Evolutionary conservation across 1,139 yeast genomes (phyloP).

Genomic region (Taphrina deformans): DNA sequence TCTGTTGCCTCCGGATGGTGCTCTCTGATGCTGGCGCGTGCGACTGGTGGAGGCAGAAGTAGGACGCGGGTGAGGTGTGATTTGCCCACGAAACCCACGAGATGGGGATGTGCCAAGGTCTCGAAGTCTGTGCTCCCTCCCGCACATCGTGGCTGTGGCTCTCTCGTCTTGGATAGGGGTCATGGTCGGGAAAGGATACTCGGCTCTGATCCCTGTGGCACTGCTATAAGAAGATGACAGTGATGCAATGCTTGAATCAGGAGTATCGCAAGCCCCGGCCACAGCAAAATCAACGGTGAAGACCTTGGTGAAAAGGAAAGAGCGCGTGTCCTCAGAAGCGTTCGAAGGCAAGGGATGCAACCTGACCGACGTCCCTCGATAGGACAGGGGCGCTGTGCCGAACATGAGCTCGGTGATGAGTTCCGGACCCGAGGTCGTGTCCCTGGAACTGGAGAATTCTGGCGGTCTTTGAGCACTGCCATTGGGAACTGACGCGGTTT

Average conservation of each 20-base stretch:
- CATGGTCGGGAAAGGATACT: slow-evolving; percentile 30
- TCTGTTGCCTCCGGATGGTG: slow-evolving; percentile 1
- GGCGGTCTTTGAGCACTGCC: background rate
- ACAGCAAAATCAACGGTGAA: slow-evolving; percentile 26
- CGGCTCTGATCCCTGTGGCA: slow-evolving; percentile 5
- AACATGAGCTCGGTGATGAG: slow-evolving; percentile 37
- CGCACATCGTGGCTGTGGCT: background rate
- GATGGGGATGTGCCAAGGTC: background rate
- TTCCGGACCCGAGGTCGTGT: slow-evolving; percentile 2
- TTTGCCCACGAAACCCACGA: background rate
- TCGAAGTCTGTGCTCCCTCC: background rate
- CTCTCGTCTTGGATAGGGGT: slow-evolving; percentile 18
- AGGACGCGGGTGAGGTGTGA: background rate
- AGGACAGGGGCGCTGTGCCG: slow-evolving; percentile 37
- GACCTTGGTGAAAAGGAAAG: slow-evolving; percentile 35
- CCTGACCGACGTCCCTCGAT: slow-evolving; percentile 34
- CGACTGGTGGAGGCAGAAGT: background rate
- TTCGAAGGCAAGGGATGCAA: slow-evolving; percentile 32
- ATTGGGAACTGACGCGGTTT: background rate
- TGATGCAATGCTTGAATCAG: slow-evolving; percentile 7
- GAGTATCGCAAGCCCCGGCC: background rate
- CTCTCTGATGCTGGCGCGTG: background rate
- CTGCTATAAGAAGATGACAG: slow-evolving; percentile 25
- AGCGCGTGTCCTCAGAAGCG: slow-evolving; percentile 1
- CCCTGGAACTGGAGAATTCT: background rate